Evolutionary conservation across 345 rosid genomes (phyloP).

Genomic region (Angophora floribunda): DNA sequence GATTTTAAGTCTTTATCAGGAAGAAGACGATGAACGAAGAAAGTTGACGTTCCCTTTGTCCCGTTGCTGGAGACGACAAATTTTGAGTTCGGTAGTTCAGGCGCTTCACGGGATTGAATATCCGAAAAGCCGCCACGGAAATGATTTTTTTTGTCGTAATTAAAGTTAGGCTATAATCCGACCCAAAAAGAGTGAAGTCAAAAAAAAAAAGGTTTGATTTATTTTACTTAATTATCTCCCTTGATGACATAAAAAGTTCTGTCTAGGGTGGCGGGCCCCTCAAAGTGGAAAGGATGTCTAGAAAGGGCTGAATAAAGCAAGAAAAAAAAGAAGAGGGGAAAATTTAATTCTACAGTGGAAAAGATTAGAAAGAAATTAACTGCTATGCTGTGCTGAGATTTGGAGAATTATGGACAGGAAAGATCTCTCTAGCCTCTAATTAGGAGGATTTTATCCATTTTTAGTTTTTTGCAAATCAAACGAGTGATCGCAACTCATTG

Average conservation of each 20-base stretch:
- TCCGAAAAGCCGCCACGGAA: neutral
- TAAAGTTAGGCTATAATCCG: neutral
- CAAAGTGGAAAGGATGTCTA: neutral
- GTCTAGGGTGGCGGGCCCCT: neutral
- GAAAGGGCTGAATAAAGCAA: neutral
- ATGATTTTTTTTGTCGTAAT: neutral
- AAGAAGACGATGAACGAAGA: neutral
- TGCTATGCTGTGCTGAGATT: neutral
- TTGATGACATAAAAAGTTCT: neutral
- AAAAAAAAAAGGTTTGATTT: neutral
- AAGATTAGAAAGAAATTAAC: neutral
- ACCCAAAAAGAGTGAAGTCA: neutral
- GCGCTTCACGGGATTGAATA: neutral
- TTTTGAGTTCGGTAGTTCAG: neutral
- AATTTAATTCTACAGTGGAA: neutral
- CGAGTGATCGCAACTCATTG: neutral
- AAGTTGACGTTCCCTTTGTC: neutral
- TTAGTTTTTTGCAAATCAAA: neutral
- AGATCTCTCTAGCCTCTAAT: neutral
- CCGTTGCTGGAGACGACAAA: neutral
- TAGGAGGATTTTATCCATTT: neutral
- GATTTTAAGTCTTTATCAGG: too few species aligned
- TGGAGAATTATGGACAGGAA: neutral
- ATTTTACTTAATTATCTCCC: neutral
- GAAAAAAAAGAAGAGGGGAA: neutral